Evolutionary conservation across 345 rosid species (phyloP).

Genomic region (Eucalyptus cloeziana): DNA sequence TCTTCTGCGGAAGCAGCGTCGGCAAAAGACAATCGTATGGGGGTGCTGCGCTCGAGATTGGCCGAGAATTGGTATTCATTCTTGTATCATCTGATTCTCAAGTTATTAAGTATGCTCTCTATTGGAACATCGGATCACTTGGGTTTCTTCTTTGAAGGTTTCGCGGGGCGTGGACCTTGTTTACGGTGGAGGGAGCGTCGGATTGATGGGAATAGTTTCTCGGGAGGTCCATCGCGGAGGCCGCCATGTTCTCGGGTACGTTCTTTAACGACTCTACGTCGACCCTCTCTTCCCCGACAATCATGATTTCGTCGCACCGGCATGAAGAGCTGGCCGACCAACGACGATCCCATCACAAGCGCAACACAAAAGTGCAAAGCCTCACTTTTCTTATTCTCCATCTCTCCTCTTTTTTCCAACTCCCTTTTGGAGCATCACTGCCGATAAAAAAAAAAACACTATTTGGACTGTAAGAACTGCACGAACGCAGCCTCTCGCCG

Average conservation of each 20-base stretch:
- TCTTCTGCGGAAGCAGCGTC: slow-evolving; percentile 84
- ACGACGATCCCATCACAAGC: background rate
- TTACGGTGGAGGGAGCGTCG: slow-evolving; percentile 70
- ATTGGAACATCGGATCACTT: background rate
- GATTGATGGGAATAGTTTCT: slow-evolving; percentile 69
- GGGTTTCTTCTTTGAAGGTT: slow-evolving; percentile 14
- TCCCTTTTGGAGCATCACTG: background rate
- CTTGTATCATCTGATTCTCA: background rate
- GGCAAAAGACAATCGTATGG: slow-evolving; percentile 62
- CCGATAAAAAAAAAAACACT: background rate
- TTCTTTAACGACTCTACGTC: background rate
- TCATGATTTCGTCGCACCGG: background rate
- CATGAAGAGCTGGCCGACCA: background rate
- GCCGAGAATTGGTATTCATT: slow-evolving; percentile 55
- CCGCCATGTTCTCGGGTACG: slow-evolving; percentile 58
- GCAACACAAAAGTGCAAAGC: background rate
- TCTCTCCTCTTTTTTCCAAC: background rate
- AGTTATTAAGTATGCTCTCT: background rate
- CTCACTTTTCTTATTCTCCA: background rate
- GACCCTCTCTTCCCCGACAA: background rate
- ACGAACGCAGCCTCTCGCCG: background rate
- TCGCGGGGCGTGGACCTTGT: slow-evolving; percentile 49
- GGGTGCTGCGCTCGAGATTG: slow-evolving; percentile 78
- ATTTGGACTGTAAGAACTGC: background rate
- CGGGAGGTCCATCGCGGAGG: slow-evolving; percentile 58